A percentile compares a stretch with the other conserved stretches of the same genome.
Conservation (phyloP, 2,329 filamentous ascomycete species). For the Fusarium sp. region DNA sequence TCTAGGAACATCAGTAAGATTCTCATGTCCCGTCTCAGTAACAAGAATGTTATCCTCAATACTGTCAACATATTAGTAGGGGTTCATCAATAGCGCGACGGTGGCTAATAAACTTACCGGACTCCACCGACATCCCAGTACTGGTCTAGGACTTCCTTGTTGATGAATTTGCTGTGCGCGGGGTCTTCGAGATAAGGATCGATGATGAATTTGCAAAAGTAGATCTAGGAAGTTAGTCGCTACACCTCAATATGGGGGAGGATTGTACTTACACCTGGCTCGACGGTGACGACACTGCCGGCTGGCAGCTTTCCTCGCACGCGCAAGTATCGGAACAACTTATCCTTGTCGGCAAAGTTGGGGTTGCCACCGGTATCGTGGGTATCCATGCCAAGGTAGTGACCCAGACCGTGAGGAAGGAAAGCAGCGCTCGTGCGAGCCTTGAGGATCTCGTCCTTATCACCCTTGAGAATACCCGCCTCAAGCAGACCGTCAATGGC, state of each 20-base stretch:
- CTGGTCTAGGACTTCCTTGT: conserved; percentile 75
- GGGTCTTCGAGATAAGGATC: conserved; percentile 80
- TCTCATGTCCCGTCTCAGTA: conserved; percentile 75
- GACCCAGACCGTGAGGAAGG: conserved; percentile 90
- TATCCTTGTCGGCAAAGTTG: conserved; percentile 82
- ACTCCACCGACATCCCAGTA: conserved; percentile 89
- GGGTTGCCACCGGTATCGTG: conserved; percentile 86
- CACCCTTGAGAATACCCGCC: conserved; percentile 78
- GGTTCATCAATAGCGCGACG: neutral
- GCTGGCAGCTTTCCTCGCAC: conserved; percentile 80
- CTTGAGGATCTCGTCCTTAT: conserved; percentile 78
- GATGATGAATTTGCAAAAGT: conserved; percentile 92
- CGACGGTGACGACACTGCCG: conserved; percentile 89
- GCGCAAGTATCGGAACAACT: conserved; percentile 87
- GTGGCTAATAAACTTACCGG: conserved; percentile 57
- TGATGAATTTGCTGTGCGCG: conserved; percentile 80
- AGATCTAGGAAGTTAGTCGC: conserved; percentile 64
- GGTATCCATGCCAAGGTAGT: conserved; percentile 93
- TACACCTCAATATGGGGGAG: no score
- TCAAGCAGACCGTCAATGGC: conserved; percentile 82
- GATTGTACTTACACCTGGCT: conserved; percentile 77
- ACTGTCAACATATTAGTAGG: conserved; percentile 47
- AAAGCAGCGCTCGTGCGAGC: conserved; percentile 88
- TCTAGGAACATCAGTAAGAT: conserved; percentile 78
- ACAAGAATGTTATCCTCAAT: conserved; percentile 80